A percentile compares a stretch with the other conserved stretches of the same genome.
Conservation (phyloP, 805 yeast species). For the Saturnispora silvae region DNA sequence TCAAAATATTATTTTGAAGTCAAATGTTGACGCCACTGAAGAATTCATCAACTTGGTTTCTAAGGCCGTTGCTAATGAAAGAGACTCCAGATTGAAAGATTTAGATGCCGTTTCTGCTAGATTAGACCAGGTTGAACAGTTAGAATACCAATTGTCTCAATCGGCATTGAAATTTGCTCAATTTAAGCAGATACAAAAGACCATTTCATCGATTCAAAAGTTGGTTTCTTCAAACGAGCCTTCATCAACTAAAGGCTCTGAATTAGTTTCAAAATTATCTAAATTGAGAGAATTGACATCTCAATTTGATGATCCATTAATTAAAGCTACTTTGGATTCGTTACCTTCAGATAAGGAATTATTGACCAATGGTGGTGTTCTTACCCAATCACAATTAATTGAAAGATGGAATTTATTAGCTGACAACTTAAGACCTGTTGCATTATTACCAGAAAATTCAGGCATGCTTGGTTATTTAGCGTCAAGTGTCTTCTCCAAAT, state of each 20-base stretch:
- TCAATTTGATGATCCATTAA: constrained; percentile 27
- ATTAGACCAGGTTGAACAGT: constrained; percentile 44
- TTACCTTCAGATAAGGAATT: constrained; percentile 34
- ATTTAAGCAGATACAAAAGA: constrained; percentile 34
- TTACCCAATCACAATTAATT: constrained; percentile 68
- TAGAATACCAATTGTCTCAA: constrained; percentile 35
- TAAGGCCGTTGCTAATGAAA: constrained; percentile 56
- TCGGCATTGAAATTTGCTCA: constrained; percentile 30
- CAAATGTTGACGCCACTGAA: constrained; percentile 58
- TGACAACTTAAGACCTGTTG: constrained; percentile 81
- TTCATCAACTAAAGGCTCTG: constrained; percentile 33
- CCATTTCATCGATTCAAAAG: constrained; percentile 32
- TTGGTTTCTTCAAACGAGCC: constrained; percentile 29
- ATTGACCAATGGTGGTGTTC: constrained; percentile 41
- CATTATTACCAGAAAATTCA: constrained; percentile 88
- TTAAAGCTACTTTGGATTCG: constrained; percentile 32
- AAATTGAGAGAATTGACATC: constrained; percentile 29
- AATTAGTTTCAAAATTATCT: constrained; percentile 33
- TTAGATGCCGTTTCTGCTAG: constrained; percentile 49
- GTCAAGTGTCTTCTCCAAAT: constrained; percentile 64
- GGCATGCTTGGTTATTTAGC: constrained; percentile 89
- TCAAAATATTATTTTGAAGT: constrained; percentile 57
- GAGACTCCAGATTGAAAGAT: constrained; percentile 68
- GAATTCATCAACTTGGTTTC: constrained; percentile 50
- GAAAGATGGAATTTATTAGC: constrained; percentile 70